phyloP scores from a whole-genome alignment of 2,329 filamentous ascomycete genomes.

The Arthrobotrys entomopaga region DNA sequence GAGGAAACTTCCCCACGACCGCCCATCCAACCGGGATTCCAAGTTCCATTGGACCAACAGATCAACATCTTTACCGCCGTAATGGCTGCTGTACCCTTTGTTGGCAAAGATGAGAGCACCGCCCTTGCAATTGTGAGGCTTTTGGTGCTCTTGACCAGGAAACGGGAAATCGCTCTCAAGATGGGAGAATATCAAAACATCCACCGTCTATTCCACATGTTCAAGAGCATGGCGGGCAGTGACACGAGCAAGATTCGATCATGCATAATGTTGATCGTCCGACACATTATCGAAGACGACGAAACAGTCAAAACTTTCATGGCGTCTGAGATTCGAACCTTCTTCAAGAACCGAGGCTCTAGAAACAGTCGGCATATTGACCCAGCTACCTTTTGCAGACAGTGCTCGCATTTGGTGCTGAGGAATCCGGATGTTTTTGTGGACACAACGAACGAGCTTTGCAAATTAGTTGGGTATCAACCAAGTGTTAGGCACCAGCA shows the following conservation, averaged over 20 bases:
- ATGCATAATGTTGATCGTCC: conserved; percentile 83
- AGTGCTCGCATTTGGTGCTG: conserved; percentile 80
- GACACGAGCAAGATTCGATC: conserved; percentile 79
- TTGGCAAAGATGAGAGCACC: conserved; percentile 86
- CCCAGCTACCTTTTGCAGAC: conserved; percentile 76
- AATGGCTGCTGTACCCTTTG: conserved; percentile 82
- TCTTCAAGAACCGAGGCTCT: conserved; percentile 68
- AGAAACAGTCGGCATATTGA: conserved; percentile 70
- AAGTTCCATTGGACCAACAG: conserved; percentile 74
- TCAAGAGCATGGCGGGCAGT: conserved; percentile 85
- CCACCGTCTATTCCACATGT: conserved; percentile 90
- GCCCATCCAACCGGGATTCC: conserved; percentile 69
- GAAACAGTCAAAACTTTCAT: conserved; percentile 90
- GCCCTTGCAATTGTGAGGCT: conserved; percentile 85
- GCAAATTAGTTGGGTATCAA: conserved; percentile 74
- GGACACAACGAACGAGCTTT: conserved; percentile 83
- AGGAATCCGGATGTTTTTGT: conserved; percentile 87
- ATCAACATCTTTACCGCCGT: conserved; percentile 77
- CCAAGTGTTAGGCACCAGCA: conserved; percentile 57
- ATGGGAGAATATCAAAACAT: conserved; percentile 90
- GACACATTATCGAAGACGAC: conserved; percentile 94
- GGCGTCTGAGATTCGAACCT: conserved; percentile 84
- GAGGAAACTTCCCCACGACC: conserved; percentile 64
- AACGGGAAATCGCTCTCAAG: conserved; percentile 76
- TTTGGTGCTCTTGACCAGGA: conserved; percentile 85